Evolutionary conservation across 345 rosid genomes (phyloP).

Genomic region (Aquilaria yunnanensis): DNA sequence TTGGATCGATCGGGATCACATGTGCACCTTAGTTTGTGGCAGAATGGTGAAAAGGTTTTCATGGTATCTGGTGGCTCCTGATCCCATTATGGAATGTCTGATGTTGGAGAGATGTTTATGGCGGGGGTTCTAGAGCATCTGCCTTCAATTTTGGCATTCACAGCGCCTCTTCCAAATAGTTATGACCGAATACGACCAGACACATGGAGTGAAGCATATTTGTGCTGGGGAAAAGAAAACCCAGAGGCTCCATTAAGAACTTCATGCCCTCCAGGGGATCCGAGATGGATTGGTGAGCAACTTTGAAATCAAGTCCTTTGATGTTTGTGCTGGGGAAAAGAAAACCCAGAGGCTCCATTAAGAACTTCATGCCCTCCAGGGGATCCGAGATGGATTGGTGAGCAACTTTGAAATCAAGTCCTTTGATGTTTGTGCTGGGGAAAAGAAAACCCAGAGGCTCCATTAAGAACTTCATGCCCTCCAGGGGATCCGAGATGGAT

Average conservation of each 20-base stretch:
- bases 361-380: slow-evolving; percentile 92
- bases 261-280: slow-evolving; percentile 85
- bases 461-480: slow-evolving; percentile 84
- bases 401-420: no score
- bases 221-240: slow-evolving; percentile 99
- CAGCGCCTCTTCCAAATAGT: slow-evolving; percentile 92
- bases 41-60: slow-evolving; percentile 73
- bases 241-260: slow-evolving; percentile 82
- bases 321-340: slow-evolving; percentile 99
- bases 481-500: slow-evolving; percentile 65
- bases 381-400: no score
- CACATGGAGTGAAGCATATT: slow-evolving; percentile 94
- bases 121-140: slow-evolving; percentile 91
- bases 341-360: slow-evolving; percentile 84
- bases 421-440: slow-evolving; percentile 99
- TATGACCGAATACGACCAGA: slow-evolving; percentile 94
- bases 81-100: slow-evolving; percentile 68
- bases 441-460: slow-evolving; percentile 88
- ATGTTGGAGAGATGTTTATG: slow-evolving; percentile 69
- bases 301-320: slow-evolving; percentile 86
- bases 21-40: slow-evolving; percentile 83
- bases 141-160: slow-evolving; percentile 80
- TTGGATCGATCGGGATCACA: slow-evolving; percentile 85
- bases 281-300: slow-evolving; percentile 72
- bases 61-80: slow-evolving; percentile 53